phyloP scores from a whole-genome alignment of 2,329 filamentous ascomycete species.

The Epichloe coenophiala region DNA sequence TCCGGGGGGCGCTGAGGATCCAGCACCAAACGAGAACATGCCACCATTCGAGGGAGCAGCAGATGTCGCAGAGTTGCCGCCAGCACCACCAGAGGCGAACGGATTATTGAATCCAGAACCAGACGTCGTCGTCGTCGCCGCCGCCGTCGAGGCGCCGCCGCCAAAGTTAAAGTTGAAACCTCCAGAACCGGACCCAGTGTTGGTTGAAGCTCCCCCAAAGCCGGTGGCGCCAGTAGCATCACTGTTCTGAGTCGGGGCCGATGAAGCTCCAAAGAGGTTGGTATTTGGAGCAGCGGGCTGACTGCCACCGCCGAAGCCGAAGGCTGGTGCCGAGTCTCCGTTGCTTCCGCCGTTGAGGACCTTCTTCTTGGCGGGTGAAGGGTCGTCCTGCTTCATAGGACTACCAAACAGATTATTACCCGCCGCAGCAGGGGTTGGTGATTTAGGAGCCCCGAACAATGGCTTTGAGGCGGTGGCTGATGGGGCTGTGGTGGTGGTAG shows the following conservation, averaged over 20 bases:
- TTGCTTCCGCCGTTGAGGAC: conserved; percentile 14
- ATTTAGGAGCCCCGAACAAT: conserved; percentile 24
- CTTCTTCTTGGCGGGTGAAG: conserved; percentile 25
- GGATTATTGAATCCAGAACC: conserved; percentile 25
- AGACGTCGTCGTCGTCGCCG: conserved; percentile 8
- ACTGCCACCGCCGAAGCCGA: conserved; percentile 19
- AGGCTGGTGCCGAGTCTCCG: conserved; percentile 16
- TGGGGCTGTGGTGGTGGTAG: conserved; percentile 17
- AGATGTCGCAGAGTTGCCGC: conserved; percentile 12
- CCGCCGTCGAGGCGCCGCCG: conserved; percentile 5
- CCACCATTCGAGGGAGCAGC: conserved; percentile 14
- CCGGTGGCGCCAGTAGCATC: conserved; percentile 15
- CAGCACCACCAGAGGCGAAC: conserved; percentile 19
- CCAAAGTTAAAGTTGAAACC: conserved; percentile 21
- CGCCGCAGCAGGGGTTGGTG: conserved; percentile 15
- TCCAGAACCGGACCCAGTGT: conserved; percentile 11
- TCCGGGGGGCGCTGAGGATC: conserved; percentile 15
- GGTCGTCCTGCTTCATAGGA: conserved; percentile 29
- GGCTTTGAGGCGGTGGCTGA: conserved; percentile 18
- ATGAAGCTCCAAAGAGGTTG: conserved; percentile 23
- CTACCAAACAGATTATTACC: conserved; percentile 25
- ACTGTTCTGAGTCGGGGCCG: conserved; percentile 11
- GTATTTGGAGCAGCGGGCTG: conserved; percentile 17
- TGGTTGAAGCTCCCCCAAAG: conserved; percentile 24
- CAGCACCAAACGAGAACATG: conserved; percentile 25